phyloP scores from a whole-genome alignment of 306 rosid genomes.

The Sophora flavescens region DNA sequence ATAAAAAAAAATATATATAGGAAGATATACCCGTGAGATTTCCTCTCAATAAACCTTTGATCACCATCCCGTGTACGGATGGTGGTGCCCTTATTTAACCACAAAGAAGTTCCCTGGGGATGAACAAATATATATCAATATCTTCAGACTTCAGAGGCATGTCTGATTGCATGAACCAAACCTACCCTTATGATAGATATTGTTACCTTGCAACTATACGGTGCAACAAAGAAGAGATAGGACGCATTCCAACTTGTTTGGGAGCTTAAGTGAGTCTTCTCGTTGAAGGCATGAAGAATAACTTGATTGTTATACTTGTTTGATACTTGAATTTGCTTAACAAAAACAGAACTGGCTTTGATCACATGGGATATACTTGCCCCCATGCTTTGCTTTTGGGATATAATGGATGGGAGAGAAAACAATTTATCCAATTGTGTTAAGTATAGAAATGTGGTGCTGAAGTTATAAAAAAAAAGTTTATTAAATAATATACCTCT shows the following conservation, averaged over 20 bases:
- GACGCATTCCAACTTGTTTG: slow-evolving; percentile 63
- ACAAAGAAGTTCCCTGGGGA: slow-evolving; percentile 68
- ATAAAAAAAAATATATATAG: background rate
- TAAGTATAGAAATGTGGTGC: no score
- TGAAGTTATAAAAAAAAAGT: no score
- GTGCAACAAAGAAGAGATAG: slow-evolving; percentile 49
- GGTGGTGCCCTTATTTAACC: slow-evolving; percentile 80
- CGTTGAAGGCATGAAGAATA: slow-evolving; percentile 54
- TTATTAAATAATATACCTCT: no score
- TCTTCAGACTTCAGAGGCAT: background rate
- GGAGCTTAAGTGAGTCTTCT: slow-evolving; percentile 62
- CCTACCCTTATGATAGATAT: background rate
- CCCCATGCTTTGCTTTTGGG: no score
- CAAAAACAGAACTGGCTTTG: slow-evolving; percentile 62
- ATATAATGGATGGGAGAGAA: no score
- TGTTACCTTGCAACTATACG: slow-evolving; percentile 67
- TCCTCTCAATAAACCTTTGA: slow-evolving; percentile 57
- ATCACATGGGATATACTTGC: slow-evolving; percentile 47
- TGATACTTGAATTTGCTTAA: slow-evolving; percentile 54
- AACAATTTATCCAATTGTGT: no score
- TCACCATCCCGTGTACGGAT: slow-evolving; percentile 57
- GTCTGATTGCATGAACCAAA: no score
- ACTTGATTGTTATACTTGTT: slow-evolving; percentile 46
- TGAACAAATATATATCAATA: slow-evolving; percentile 21
- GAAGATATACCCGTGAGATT: background rate